Percentiles rank a stretch among this genome's conserved stretches.
phyloP scores from a whole-genome alignment of 208 protist species.

The Crithidia fasciculata region DNA sequence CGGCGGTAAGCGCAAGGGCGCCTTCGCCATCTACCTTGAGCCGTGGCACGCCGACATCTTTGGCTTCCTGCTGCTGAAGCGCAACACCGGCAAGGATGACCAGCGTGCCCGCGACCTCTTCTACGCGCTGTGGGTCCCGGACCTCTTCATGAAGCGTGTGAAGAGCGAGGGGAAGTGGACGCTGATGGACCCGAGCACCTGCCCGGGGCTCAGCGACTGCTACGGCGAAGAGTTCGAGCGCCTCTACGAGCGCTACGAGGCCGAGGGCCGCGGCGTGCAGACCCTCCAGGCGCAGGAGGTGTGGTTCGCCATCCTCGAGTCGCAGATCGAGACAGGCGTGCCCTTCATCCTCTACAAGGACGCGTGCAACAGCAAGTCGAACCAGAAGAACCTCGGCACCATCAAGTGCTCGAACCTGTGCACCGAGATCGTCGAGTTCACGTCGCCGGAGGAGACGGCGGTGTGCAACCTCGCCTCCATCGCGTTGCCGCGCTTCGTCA shows the following conservation, averaged over 20 bases:
- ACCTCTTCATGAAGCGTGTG: constrained; percentile 99
- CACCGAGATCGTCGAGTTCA: constrained; percentile 99
- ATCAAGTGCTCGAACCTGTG: constrained; percentile 99
- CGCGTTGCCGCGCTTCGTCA: constrained; percentile 97
- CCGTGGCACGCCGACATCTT: constrained; percentile 99
- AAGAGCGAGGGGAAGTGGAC: constrained; percentile 95
- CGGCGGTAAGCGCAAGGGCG: constrained; percentile 98
- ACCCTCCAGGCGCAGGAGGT: constrained; percentile 96
- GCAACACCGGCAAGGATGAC: constrained; percentile 99
- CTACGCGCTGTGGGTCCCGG: constrained; percentile 99
- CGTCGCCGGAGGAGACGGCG: constrained; percentile 96
- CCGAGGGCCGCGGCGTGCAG: constrained; percentile 84
- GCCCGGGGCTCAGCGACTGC: constrained; percentile 94
- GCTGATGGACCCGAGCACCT: constrained; percentile 98
- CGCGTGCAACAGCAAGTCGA: constrained; percentile 98
- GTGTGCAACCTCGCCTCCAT: constrained; percentile 99
- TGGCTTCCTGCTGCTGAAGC: constrained; percentile 97
- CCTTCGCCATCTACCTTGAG: constrained; percentile 99
- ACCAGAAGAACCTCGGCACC: constrained; percentile 99
- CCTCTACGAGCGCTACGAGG: constrained; percentile 95
- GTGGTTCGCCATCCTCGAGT: constrained; percentile 98
- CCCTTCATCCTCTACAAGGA: constrained; percentile 99
- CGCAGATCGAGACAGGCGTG: constrained; percentile 99
- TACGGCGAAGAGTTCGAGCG: constrained; percentile 97
- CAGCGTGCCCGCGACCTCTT: constrained; percentile 98